Evolutionary conservation across 345 rosid genomes (phyloP).

Genomic region (Sisymbrium altissimum): DNA sequence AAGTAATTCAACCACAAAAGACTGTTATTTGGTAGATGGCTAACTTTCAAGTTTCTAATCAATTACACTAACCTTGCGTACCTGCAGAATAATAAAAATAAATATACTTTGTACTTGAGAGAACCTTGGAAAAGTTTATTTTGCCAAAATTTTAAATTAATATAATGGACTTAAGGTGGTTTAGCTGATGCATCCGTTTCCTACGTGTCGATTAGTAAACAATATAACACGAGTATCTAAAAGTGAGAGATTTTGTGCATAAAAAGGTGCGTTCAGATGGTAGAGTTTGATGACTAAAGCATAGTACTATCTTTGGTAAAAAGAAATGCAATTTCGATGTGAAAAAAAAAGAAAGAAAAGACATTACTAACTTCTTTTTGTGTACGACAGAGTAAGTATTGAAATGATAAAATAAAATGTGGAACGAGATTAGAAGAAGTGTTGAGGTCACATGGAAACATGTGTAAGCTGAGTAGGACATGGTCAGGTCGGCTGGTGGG

Average conservation of each 20-base stretch:
- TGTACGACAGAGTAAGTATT: background rate
- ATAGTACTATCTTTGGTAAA: conserved; percentile 13
- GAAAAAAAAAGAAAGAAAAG: background rate
- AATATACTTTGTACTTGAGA: background rate
- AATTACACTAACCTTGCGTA: background rate
- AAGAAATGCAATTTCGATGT: background rate
- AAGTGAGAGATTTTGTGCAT: background rate
- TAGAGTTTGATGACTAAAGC: conserved; percentile 1
- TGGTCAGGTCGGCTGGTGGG: conserved; percentile 30
- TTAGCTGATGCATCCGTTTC: background rate
- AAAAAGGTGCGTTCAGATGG: conserved; percentile 6
- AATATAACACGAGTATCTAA: background rate
- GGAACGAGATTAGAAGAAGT: conserved; percentile 17
- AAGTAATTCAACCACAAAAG: background rate
- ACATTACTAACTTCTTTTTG: background rate
- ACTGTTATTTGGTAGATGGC: background rate
- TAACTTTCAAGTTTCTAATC: background rate
- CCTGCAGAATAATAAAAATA: background rate
- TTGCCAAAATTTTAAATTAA: background rate
- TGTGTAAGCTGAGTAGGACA: conserved; percentile 38
- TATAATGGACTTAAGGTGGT: background rate
- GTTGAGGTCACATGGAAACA: conserved; percentile 34
- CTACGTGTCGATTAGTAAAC: conserved; percentile 6
- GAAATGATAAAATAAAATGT: background rate
- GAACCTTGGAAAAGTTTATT: background rate